Conservation (phyloP, 305 asterid genomes). For the Plantago lanceolata region DNA sequence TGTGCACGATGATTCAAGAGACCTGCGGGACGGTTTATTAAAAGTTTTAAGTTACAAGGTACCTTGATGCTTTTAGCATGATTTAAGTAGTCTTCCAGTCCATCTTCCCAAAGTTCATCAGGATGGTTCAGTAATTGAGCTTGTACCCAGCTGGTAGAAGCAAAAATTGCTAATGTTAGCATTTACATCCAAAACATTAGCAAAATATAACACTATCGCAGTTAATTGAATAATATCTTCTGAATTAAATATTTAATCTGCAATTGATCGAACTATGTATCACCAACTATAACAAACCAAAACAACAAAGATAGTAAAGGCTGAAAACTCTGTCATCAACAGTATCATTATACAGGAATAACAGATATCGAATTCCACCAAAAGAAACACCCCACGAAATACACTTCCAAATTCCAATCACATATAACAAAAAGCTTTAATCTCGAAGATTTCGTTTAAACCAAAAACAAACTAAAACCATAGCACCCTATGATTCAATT, state of each 20-base stretch:
- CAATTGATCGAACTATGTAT: not conserved
- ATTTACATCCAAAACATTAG: slow-evolving; percentile 6
- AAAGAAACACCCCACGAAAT: too few relatives aligned
- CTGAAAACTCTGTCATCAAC: too few relatives aligned
- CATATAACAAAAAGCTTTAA: too few relatives aligned
- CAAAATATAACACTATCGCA: not conserved
- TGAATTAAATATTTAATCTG: too few relatives aligned
- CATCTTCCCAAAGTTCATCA: slow-evolving; percentile 98
- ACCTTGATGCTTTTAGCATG: slow-evolving; percentile 81
- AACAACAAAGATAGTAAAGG: not conserved
- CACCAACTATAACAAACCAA: not conserved
- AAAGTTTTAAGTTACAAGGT: slow-evolving; percentile 23
- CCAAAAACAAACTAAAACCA: slow-evolving; percentile 2
- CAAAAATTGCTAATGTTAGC: slow-evolving; percentile 24
- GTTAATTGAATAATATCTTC: too few relatives aligned
- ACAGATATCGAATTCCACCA: too few relatives aligned
- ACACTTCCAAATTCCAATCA: too few relatives aligned
- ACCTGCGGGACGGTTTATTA: not conserved
- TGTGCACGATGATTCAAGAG: not conserved
- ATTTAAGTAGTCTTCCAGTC: slow-evolving; percentile 73
- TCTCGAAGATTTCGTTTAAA: too few relatives aligned
- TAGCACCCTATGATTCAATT: not conserved
- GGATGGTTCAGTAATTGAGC: slow-evolving; percentile 75
- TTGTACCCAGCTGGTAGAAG: slow-evolving; percentile 80
- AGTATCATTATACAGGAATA: too few relatives aligned